phyloP scores from a whole-genome alignment of 2,329 filamentous ascomycete species.

The Cryphonectria carpinicola region DNA sequence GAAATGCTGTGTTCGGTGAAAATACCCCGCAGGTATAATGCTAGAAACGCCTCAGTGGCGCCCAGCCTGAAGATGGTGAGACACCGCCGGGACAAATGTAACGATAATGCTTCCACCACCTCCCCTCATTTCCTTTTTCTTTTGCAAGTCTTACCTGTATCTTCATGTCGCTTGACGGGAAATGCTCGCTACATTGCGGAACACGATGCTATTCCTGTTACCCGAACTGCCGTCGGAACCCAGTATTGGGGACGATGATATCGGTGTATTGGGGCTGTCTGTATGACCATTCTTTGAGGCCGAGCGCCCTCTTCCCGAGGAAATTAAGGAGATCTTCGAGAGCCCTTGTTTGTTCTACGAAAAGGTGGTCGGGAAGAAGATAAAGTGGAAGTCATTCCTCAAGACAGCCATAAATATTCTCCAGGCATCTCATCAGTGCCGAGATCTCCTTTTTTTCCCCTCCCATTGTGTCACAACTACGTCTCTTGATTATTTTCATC shows the following conservation, averaged over 20 bases:
- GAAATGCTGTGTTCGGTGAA: background rate
- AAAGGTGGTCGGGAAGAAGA: background rate
- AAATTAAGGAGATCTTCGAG: background rate
- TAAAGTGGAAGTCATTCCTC: slow-evolving; percentile 3
- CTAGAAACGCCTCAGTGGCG: background rate
- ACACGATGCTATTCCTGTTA: background rate
- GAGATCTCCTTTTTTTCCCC: no score
- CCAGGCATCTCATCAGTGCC: background rate
- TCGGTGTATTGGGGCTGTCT: background rate
- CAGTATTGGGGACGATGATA: background rate
- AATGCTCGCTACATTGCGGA: background rate
- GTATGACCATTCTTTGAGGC: background rate
- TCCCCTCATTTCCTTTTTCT: background rate
- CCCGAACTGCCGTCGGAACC: background rate
- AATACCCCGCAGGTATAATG: background rate
- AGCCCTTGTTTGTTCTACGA: background rate
- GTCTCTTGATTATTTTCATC: background rate
- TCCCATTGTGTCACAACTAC: background rate
- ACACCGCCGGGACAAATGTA: background rate
- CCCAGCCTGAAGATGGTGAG: background rate
- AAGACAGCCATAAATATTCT: background rate
- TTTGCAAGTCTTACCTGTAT: background rate
- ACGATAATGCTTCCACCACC: background rate
- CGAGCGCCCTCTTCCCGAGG: background rate
- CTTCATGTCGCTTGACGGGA: background rate